Evolutionary conservation across 2,329 filamentous ascomycete genomes (phyloP), one percentile per base, ranked within the genome.

Genomic region (Neoarthrinium moseri): DNA sequence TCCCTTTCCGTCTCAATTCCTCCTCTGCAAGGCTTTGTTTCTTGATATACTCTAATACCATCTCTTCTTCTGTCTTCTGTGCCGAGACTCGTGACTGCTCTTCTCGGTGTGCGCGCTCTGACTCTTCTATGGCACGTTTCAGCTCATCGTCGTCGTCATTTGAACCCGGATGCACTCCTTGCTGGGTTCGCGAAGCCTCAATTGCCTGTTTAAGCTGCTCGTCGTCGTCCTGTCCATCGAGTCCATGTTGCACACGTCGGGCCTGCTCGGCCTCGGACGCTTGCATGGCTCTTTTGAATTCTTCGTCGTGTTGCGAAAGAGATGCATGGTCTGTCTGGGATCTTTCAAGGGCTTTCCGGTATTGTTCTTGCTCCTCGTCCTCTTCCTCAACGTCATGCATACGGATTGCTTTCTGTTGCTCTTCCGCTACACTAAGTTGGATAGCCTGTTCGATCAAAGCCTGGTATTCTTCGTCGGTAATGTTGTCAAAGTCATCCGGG

Each of bases 1-100:
- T 70, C 4, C 60, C 66, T 55, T 69, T 68, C 42, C 61, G 54
- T 10, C 70, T 65, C 39, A 63, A 73, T 60, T 83, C 74, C 53
- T 84, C 83, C 65, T 92, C 88, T 1, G 79, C 74, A 33, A 89
- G 60, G 62, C 86, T 90, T 69, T 91, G 86, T 69, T 83, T 86
- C 73, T 86, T 87, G 32, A 90, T 77, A 63, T 89, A 90, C 56
- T 90, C 86, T 60, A 91, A 64, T 7, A 91, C 80, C 47, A 87
- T 81, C 46, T 89, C 80, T 60, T 91, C 86, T 58, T 91, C 87
- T 0, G 74, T 79, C 57, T 66, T 73, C 44, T 69, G 62, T 29
- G 61, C 66, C 38, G 64, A 62, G 27, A 71, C 65, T 4, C 69
- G 66, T 34, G 67, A 64, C 52, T 73, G 56, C 43, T 76, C 64